Conservation (phyloP, 176 grass and related monocot genomes). For the Carex pumila region DNA sequence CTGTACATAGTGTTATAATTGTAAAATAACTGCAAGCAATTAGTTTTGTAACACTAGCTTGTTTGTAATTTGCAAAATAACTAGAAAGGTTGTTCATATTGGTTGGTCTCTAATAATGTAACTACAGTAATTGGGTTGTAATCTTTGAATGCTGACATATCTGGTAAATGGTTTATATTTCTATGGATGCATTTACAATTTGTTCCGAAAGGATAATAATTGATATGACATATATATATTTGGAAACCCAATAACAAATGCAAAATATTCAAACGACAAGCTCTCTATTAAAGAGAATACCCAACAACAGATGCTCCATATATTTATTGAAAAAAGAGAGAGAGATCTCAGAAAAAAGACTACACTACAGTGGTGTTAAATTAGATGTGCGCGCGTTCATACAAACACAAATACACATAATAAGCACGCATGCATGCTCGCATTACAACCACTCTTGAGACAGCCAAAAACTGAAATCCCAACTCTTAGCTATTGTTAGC, state of each 20-base stretch:
- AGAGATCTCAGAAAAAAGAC: neutral
- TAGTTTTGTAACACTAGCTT: neutral
- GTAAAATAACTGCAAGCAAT: neutral
- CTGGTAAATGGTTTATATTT: neutral
- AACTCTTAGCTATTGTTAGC: neutral
- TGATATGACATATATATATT: neutral
- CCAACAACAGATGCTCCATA: too few species aligned
- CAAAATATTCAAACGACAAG: neutral
- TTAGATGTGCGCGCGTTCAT: neutral
- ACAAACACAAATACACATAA: constrained; percentile 9
- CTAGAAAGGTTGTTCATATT: neutral
- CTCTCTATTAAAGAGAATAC: neutral
- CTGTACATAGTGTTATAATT: neutral
- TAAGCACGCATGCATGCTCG: neutral
- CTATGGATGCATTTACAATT: too few species aligned
- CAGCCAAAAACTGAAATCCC: neutral
- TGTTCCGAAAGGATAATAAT: neutral
- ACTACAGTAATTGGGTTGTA: neutral
- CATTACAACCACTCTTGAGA: constrained; percentile 5
- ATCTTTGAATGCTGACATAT: neutral
- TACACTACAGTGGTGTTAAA: neutral
- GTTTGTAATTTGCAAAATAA: neutral
- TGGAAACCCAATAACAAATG: neutral
- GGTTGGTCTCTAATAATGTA: neutral
- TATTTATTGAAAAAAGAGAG: neutral